Evolutionary conservation across 192 early-diverging fungal species (phyloP).

Genomic region (Thoreauomyces humboldtii): DNA sequence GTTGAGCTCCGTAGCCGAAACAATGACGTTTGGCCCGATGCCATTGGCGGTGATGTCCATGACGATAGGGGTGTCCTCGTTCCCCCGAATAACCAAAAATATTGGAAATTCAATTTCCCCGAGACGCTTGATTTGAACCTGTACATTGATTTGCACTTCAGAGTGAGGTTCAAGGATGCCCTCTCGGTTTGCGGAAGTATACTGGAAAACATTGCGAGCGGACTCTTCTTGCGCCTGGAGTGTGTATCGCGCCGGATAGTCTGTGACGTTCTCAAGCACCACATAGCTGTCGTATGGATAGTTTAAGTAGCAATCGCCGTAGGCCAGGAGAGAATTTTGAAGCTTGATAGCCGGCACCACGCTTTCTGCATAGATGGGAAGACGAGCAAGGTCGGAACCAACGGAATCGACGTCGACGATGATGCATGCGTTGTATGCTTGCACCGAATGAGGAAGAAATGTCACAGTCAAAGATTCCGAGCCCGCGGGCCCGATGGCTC

Average conservation of each 20-base stretch:
- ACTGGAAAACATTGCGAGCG: constrained; percentile 42
- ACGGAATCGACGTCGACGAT: constrained; percentile 47
- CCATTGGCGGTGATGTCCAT: constrained; percentile 50
- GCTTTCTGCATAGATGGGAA: constrained; percentile 46
- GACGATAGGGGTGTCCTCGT: constrained; percentile 34
- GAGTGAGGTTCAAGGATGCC: constrained; percentile 52
- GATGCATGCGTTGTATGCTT: constrained; percentile 34
- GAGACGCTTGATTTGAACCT: constrained; percentile 48
- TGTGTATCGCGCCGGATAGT: constrained; percentile 45
- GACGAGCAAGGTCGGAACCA: constrained; percentile 37
- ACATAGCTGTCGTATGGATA: constrained; percentile 41
- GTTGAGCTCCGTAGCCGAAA: constrained; percentile 49
- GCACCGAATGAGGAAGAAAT: constrained; percentile 43
- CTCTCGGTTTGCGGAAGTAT: constrained; percentile 34
- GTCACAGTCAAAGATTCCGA: constrained; percentile 27
- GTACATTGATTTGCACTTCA: constrained; percentile 28
- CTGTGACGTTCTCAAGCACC: constrained; percentile 45
- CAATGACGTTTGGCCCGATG: constrained; percentile 50
- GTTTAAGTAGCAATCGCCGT: constrained; percentile 50
- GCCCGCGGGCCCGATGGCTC: constrained; percentile 32
- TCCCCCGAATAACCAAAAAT: constrained; percentile 47
- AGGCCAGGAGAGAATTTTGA: constrained; percentile 36
- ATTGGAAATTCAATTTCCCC: constrained; percentile 51
- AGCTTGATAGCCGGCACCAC: constrained; percentile 53
- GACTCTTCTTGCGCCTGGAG: constrained; percentile 48